Percentiles rank a stretch among this genome's conserved stretches.
These are phyloP conservation scores for Termitomyces eurrhizus DNA, from an alignment of 768 basidiomycete genomes.

Conservation along the genomic window DNA sequence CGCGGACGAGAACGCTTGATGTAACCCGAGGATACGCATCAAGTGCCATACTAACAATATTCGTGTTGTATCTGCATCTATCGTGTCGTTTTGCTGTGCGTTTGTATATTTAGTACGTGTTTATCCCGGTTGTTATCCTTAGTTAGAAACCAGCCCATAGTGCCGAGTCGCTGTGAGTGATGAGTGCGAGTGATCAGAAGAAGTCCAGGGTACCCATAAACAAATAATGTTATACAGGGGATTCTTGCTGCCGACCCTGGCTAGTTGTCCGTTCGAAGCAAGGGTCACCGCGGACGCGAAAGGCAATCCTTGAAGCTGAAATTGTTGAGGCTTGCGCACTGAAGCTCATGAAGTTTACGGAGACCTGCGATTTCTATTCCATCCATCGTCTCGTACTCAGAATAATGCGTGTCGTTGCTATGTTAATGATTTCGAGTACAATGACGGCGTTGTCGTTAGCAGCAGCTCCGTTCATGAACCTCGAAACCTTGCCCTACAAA, in stretches of 20 bases:
- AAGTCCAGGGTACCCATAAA: not conserved
- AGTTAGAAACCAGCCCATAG: not conserved
- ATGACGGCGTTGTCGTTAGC: not conserved
- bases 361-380: not conserved
- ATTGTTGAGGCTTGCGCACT: not conserved
- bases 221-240: not conserved
- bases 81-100: slow-evolving; percentile 4
- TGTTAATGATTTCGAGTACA: not conserved
- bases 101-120: slow-evolving; percentile 7
- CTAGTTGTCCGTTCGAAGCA: not conserved
- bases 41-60: not conserved
- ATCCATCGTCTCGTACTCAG: not conserved
- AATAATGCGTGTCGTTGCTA: not conserved
- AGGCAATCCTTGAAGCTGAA: not conserved
- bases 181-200: not conserved
- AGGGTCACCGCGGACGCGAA: not conserved
- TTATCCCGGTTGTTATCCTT: slow-evolving; percentile 2
- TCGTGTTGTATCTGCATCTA: slow-evolving; percentile 5
- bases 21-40: not conserved
- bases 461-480: not conserved
- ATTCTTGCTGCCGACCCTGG: no score
- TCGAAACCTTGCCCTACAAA: slow-evolving; percentile 26
- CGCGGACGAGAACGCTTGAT: not conserved
- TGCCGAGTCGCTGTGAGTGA: not conserved
- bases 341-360: not conserved